Conservation (phyloP, 2,329 filamentous ascomycete species). For the Fusarium gaditjirri region DNA sequence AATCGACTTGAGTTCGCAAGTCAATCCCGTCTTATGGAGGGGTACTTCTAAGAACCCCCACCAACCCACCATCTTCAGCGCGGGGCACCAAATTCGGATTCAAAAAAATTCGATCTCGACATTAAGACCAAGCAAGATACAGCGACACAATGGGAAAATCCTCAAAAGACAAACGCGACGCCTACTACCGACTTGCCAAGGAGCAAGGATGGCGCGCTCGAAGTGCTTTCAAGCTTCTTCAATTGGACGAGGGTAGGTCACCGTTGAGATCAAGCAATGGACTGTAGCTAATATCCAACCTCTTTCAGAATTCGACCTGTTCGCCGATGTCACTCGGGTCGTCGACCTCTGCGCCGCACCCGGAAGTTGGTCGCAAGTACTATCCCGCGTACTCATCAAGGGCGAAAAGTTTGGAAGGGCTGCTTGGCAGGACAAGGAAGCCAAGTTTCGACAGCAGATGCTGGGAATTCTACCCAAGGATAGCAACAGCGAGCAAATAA, state of each 20-base stretch:
- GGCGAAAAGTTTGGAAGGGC: conserved; percentile 88
- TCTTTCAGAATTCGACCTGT: conserved; percentile 85
- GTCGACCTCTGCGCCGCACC: conserved; percentile 97
- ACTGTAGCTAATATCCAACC: conserved; percentile 2
- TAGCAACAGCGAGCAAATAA: conserved; percentile 35
- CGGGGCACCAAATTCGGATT: conserved; percentile 44
- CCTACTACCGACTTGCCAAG: conserved; percentile 97
- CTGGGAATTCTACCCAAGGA: conserved; percentile 60
- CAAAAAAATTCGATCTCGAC: conserved; percentile 30
- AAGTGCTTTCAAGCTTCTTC: conserved; percentile 95
- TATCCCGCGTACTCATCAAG: conserved; percentile 92
- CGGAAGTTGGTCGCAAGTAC: conserved; percentile 96
- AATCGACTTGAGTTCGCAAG: not conserved
- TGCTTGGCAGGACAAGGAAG: conserved; percentile 88
- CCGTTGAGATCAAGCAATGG: not conserved
- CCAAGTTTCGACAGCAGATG: conserved; percentile 70
- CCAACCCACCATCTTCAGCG: conserved; percentile 35
- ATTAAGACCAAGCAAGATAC: conserved; percentile 3
- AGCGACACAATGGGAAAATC: conserved; percentile 83
- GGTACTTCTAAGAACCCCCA: conserved; percentile 20
- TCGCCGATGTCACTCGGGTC: conserved; percentile 88
- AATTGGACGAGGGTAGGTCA: conserved; percentile 80
- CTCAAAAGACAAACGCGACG: conserved; percentile 98
- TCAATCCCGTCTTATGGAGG: conserved; percentile 16
- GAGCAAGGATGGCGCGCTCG: conserved; percentile 98